Conservation (phyloP, 2,329 filamentous ascomycete genomes). For the Ophiocordyceps camponoti-rufipedis region DNA sequence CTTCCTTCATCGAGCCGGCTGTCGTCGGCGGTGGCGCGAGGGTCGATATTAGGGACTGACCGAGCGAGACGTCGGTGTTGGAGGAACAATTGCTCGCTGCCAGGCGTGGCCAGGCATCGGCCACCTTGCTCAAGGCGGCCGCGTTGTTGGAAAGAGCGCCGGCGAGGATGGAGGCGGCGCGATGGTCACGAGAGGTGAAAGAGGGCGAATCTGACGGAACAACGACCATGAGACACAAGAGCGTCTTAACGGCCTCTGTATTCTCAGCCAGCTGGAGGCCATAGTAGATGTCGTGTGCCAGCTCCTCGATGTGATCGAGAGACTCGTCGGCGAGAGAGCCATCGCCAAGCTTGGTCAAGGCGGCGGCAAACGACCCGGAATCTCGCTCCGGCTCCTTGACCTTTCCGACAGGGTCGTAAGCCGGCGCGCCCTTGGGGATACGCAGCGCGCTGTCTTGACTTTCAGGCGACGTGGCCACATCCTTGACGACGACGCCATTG, state of each 20-base stretch:
- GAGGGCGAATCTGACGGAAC: not conserved
- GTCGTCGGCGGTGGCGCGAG: constrained; percentile 14
- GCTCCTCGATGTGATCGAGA: constrained; percentile 39
- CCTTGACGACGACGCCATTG: constrained; percentile 32
- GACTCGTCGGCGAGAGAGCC: constrained; percentile 23
- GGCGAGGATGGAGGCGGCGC: constrained; percentile 38
- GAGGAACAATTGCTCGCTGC: constrained; percentile 18
- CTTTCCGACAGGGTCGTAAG: constrained; percentile 36
- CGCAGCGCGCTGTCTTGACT: constrained; percentile 10
- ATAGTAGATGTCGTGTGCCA: constrained; percentile 53
- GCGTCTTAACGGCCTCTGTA: constrained; percentile 28
- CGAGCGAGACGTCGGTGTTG: constrained; percentile 10
- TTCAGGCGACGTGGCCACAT: constrained; percentile 34
- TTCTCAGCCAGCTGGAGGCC: constrained; percentile 44
- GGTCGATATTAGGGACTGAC: constrained; percentile 21
- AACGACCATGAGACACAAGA: constrained; percentile 34
- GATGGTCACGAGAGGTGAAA: constrained; percentile 22
- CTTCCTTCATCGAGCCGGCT: constrained; percentile 6
- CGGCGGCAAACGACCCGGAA: constrained; percentile 14
- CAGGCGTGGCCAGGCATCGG: constrained; percentile 25
- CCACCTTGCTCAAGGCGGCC: constrained; percentile 34
- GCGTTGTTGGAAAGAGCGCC: constrained; percentile 47
- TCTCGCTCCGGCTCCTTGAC: constrained; percentile 30
- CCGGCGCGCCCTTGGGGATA: constrained; percentile 31
- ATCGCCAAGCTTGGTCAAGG: constrained; percentile 30